A percentile compares a stretch with the other conserved stretches of the same genome.
phyloP scores from a whole-genome alignment of 345 rosid species.

The Eucalyptus cloeziana region DNA sequence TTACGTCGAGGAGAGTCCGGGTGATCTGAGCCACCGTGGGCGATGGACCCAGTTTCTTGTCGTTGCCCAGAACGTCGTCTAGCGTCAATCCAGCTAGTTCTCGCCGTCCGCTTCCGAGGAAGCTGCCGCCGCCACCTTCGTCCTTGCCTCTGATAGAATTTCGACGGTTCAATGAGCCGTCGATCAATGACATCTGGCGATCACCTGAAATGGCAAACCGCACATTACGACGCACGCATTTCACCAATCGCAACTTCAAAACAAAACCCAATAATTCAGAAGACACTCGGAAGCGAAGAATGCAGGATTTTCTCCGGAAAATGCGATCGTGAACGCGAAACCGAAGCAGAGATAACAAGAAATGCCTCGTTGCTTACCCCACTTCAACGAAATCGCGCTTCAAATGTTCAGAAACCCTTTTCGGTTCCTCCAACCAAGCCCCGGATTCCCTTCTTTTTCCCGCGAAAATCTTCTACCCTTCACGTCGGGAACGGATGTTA shows the following conservation, averaged over 20 bases:
- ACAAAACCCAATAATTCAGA: neutral
- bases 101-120: conserved; percentile 2
- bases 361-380: neutral
- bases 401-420: neutral
- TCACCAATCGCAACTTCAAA: neutral
- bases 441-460: neutral
- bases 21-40: conserved; percentile 3
- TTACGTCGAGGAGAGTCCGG: conserved; percentile 45
- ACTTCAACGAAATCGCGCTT: neutral
- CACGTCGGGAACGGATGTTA: neutral
- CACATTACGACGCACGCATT: neutral
- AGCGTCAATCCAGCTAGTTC: conserved; percentile 16
- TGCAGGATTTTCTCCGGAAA: neutral
- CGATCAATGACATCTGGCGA: conserved; percentile 33
- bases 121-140: neutral
- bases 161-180: neutral
- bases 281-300: neutral
- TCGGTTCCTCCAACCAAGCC: neutral
- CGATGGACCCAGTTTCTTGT: conserved; percentile 5
- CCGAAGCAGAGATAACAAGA: neutral
- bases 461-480: neutral
- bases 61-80: conserved; percentile 15
- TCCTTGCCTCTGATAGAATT: neutral
- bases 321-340: neutral
- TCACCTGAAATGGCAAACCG: neutral